Evolutionary conservation across 2,329 filamentous ascomycete species (phyloP).

Genomic region (Biscogniauxia sp.): DNA sequence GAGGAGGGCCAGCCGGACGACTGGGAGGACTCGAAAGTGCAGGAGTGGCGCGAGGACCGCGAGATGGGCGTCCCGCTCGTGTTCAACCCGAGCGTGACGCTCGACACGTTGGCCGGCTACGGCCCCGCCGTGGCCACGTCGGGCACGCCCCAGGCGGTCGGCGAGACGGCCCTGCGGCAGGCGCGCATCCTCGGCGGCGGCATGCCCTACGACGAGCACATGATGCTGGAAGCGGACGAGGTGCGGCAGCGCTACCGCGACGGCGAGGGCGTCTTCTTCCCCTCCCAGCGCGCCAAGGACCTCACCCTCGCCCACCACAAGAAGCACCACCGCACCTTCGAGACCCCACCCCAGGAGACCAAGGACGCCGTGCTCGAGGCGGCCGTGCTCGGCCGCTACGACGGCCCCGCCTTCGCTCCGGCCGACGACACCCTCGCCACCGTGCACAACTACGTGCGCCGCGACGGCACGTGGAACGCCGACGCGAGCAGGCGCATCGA

Average conservation of each 20-base stretch:
- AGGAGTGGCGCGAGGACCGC: conserved; percentile 24
- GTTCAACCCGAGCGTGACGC: conserved; percentile 35
- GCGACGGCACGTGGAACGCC: conserved; percentile 33
- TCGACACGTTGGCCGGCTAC: conserved; percentile 36
- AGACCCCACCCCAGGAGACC: conserved; percentile 11
- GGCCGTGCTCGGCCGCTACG: conserved; percentile 39
- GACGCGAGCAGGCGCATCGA: conserved; percentile 23
- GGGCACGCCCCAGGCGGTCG: conserved; percentile 29
- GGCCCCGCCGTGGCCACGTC: conserved; percentile 37
- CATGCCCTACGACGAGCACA: conserved; percentile 28
- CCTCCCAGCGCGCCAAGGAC: conserved; percentile 32
- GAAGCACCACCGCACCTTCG: conserved; percentile 10
- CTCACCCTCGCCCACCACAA: conserved; percentile 22
- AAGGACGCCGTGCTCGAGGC: conserved; percentile 35
- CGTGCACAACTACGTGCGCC: conserved; percentile 36
- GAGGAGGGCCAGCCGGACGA: conserved; percentile 1
- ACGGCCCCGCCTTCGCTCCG: conserved; percentile 30
- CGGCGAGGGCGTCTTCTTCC: conserved; percentile 39
- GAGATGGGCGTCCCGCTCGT: conserved; percentile 30
- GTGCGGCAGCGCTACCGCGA: conserved; percentile 23
- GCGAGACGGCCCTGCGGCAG: conserved; percentile 35
- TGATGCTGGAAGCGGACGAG: conserved; percentile 20
- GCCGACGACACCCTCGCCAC: conserved; percentile 27
- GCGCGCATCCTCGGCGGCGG: conserved; percentile 41
- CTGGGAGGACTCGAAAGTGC: conserved; percentile 17